Percentiles rank a stretch among this genome's conserved stretches.
Evolutionary conservation across 2,329 filamentous ascomycete species (phyloP).

Genomic region (Botrytis cinerea): DNA sequence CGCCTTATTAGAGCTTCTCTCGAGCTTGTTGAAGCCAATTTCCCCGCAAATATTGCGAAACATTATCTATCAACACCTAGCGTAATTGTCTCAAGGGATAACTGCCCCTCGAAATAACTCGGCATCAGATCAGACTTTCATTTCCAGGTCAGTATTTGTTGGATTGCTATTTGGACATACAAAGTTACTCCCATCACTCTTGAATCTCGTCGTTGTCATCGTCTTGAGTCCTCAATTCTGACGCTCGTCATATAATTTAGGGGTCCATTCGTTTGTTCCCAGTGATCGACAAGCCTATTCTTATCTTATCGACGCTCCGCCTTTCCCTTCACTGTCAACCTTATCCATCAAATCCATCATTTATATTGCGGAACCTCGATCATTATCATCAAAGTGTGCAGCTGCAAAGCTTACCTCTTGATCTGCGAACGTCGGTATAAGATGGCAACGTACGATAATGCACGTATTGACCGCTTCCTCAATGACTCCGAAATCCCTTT

Average conservation of each 20-base stretch:
- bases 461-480: constrained; percentile 4
- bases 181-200: too few species aligned
- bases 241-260: neutral
- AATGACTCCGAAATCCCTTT: constrained; percentile 12
- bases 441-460: constrained; percentile 7
- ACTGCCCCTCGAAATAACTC: neutral
- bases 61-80: neutral
- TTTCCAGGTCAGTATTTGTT: neutral
- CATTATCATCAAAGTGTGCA: neutral
- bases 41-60: neutral
- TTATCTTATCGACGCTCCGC: constrained; percentile 18
- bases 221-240: neutral
- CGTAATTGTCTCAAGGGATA: neutral
- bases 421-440: neutral
- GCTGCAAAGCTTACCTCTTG: neutral
- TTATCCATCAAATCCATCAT: neutral
- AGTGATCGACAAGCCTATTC: constrained; percentile 11
- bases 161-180: neutral
- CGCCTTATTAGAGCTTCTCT: neutral
- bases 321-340: neutral
- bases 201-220: neutral
- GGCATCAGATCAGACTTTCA: neutral
- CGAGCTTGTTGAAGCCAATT: neutral
- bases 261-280: neutral
- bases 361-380: neutral